Conservation (phyloP, 2,329 filamentous ascomycete genomes). For the Nigrograna mackinnonii region DNA sequence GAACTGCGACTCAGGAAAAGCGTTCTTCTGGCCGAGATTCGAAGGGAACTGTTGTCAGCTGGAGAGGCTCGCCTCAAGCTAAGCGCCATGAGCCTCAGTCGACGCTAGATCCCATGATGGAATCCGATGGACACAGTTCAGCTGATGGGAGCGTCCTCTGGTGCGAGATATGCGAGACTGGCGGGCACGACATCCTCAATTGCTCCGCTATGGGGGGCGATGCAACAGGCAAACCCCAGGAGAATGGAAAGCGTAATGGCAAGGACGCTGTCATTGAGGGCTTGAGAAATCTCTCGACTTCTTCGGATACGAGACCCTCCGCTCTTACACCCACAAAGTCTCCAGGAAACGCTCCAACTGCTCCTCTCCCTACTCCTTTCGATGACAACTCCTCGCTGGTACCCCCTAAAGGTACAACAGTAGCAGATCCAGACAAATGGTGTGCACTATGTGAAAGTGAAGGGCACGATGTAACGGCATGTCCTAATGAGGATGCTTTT, state of each 20-base stretch:
- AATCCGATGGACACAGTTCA: constrained; percentile 61
- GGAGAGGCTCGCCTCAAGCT: constrained; percentile 45
- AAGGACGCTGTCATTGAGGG: constrained; percentile 37
- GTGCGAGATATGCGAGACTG: constrained; percentile 95
- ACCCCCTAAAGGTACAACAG: constrained; percentile 33
- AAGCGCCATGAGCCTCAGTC: constrained; percentile 40
- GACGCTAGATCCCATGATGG: constrained; percentile 68
- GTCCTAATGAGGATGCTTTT: constrained; percentile 83
- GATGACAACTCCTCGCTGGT: constrained; percentile 32
- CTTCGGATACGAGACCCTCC: constrained; percentile 31
- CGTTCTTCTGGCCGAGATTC: constrained; percentile 67
- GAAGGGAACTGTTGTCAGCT: constrained; percentile 65
- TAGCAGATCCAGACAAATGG: constrained; percentile 81
- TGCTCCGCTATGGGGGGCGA: constrained; percentile 84
- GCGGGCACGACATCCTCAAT: constrained; percentile 89
- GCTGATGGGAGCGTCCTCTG: constrained; percentile 75
- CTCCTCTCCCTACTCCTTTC: constrained; percentile 36
- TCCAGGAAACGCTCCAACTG: constrained; percentile 38
- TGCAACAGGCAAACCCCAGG: constrained; percentile 29
- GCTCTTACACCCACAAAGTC: constrained; percentile 34
- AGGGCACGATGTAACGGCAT: constrained; percentile 94
- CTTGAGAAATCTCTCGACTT: constrained; percentile 36
- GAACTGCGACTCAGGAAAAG: constrained; percentile 51
- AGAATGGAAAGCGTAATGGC: constrained; percentile 20
- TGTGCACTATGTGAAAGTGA: constrained; percentile 96